Conservation (phyloP, 768 basidiomycete species). For the Mycena leptocephala region DNA sequence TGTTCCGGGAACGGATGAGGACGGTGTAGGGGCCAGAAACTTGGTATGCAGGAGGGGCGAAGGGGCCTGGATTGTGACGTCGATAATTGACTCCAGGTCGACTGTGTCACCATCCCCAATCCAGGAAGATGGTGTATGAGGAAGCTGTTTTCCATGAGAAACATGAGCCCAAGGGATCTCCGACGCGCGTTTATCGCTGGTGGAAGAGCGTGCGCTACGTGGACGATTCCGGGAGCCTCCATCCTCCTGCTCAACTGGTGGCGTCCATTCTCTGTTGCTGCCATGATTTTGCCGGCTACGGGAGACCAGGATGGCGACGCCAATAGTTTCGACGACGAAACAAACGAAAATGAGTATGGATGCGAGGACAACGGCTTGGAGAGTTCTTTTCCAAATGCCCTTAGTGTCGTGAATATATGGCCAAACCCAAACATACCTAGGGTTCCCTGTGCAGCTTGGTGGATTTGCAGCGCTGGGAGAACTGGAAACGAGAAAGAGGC, state of each 20-base stretch:
- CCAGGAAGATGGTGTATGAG: background rate
- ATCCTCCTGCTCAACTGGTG: background rate
- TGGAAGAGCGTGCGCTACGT: background rate
- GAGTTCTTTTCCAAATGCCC: background rate
- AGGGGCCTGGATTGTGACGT: background rate
- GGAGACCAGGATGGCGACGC: background rate
- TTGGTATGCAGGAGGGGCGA: conserved; percentile 6
- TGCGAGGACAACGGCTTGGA: background rate
- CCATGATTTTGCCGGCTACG: background rate
- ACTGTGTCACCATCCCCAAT: background rate
- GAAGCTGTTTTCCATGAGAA: background rate
- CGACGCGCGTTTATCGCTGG: background rate
- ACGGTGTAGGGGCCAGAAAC: background rate
- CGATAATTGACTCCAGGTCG: background rate
- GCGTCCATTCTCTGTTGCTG: background rate
- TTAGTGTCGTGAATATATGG: background rate
- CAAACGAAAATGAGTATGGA: background rate
- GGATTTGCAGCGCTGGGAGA: background rate
- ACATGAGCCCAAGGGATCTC: too few species aligned
- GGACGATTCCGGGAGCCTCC: background rate
- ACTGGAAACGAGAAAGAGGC: background rate
- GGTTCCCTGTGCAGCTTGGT: background rate
- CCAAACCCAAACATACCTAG: background rate
- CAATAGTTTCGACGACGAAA: conserved; percentile 6
- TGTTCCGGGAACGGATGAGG: background rate